A percentile compares a stretch with the other conserved stretches of the same genome.
Evolutionary conservation across 2,329 filamentous ascomycete genomes (phyloP).

Genomic region (Microdochium nivale): DNA sequence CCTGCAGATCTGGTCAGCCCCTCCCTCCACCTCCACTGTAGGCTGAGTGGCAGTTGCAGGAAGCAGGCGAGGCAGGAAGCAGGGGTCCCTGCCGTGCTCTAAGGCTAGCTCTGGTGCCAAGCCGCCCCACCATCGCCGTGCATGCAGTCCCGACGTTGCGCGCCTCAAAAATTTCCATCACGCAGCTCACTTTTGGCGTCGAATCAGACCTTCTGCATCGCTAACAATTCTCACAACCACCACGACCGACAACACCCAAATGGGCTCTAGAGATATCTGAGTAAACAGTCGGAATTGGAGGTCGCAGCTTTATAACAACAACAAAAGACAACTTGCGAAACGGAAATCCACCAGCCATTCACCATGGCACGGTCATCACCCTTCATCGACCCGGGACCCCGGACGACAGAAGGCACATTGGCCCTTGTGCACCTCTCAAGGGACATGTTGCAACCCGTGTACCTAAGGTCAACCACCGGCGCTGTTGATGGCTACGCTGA

Average conservation of each 20-base stretch:
- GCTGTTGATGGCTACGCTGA: constrained; percentile 65
- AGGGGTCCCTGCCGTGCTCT: not conserved
- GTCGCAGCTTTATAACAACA: too few species aligned
- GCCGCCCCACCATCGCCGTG: not conserved
- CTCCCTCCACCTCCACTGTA: not conserved
- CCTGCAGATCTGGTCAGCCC: not conserved
- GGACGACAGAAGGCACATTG: constrained; percentile 56
- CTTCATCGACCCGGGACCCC: constrained; percentile 64
- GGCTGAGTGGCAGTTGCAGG: not conserved
- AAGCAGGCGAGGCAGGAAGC: not conserved
- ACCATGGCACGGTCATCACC: constrained; percentile 49
- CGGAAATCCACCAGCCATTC: not conserved
- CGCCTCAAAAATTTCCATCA: not conserved
- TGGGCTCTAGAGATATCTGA: not conserved
- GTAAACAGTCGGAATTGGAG: too few species aligned
- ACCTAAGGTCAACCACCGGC: constrained; percentile 53
- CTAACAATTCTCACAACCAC: not conserved
- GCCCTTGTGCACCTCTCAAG: constrained; percentile 83
- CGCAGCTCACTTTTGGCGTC: not conserved
- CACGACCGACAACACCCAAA: not conserved
- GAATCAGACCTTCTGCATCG: not conserved
- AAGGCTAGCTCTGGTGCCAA: not conserved
- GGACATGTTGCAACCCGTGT: constrained; percentile 72
- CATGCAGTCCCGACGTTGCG: not conserved
- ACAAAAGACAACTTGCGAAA: too few species aligned